Evolutionary conservation across 2,329 filamentous ascomycete species (phyloP).

Genomic region (Geosmithia flava): DNA sequence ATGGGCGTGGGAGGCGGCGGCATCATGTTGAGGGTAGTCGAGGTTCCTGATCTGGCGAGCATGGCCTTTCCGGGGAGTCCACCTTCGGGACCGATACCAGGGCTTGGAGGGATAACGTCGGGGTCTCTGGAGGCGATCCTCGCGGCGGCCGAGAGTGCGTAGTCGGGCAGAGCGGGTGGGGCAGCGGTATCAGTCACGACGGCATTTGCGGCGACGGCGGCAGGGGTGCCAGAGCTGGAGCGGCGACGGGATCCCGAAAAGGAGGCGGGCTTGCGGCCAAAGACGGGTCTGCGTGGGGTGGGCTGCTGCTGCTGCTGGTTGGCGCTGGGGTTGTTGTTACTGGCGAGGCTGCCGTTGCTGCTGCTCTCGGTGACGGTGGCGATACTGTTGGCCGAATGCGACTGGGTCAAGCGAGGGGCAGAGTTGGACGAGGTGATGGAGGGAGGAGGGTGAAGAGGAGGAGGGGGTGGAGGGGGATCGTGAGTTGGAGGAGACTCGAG

Average conservation of each 20-base stretch:
- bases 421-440: slow-evolving; percentile 2
- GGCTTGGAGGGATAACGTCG: slow-evolving; percentile 10
- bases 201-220: slow-evolving; percentile 12
- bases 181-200: slow-evolving; percentile 30
- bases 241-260: slow-evolving; percentile 31
- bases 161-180: slow-evolving; percentile 41
- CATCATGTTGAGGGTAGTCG: slow-evolving; percentile 12
- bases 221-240: slow-evolving; percentile 23
- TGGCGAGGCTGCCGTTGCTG: slow-evolving; percentile 3
- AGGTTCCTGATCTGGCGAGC: slow-evolving; percentile 26
- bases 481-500: slow-evolving; percentile 1
- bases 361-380: slow-evolving; percentile 5
- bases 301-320: slow-evolving; percentile 14
- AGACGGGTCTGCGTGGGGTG: slow-evolving; percentile 34
- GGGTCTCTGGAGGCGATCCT: slow-evolving; percentile 22
- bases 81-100: slow-evolving; percentile 14
- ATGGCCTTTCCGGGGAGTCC: slow-evolving; percentile 23
- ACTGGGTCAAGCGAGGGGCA: slow-evolving; percentile 1
- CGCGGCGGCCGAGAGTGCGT: slow-evolving; percentile 35
- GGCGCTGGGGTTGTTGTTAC: slow-evolving; percentile 6
- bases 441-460: slow-evolving; percentile 1
- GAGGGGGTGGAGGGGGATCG: slow-evolving; percentile 1
- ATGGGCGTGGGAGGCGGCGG: slow-evolving; percentile 9
- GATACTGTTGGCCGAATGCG: slow-evolving; percentile 3
- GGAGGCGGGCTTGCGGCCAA: slow-evolving; percentile 41